Evolutionary conservation across 768 basidiomycete species (phyloP).

Genomic region (Phylloporus arenicola): DNA sequence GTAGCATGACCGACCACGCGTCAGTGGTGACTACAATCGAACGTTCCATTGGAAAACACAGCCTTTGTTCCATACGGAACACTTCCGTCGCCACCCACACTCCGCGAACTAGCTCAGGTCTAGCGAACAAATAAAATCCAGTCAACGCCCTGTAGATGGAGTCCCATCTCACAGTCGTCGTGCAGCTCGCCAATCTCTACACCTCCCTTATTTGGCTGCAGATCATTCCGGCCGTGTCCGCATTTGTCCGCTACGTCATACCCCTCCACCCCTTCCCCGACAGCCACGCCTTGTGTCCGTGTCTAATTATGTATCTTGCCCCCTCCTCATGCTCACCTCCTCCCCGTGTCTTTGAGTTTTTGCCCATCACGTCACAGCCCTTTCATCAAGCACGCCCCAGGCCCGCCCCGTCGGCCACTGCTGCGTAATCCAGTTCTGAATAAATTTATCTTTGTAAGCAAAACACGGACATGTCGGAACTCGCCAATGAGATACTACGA

Average conservation of each 20-base stretch:
- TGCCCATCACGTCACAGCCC: not conserved
- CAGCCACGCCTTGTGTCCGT: constrained; percentile 3
- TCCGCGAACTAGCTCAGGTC: not conserved
- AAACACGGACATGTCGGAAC: not conserved
- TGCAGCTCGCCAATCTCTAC: not conserved
- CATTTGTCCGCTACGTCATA: constrained; percentile 13
- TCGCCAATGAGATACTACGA: not conserved
- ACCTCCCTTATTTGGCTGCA: constrained; percentile 22
- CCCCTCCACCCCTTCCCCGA: constrained; percentile 4
- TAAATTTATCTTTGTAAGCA: not conserved
- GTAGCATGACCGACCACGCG: not conserved
- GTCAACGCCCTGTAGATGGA: not conserved
- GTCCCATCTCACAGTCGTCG: not conserved
- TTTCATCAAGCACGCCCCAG: not conserved
- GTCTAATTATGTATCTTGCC: constrained; percentile 11
- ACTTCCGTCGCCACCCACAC: constrained; percentile 7
- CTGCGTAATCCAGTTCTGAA: not conserved
- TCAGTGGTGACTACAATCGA: constrained; percentile 3
- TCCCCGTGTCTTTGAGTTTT: not conserved
- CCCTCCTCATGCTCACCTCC: not conserved
- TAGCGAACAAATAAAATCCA: not conserved
- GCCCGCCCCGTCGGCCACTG: not conserved
- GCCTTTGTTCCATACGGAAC: constrained; percentile 20
- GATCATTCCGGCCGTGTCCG: constrained; percentile 16
- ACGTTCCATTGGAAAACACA: constrained; percentile 30